phyloP scores from a whole-genome alignment of 352 stramenopile genomes.

The Globisporangium okanoganense region DNA sequence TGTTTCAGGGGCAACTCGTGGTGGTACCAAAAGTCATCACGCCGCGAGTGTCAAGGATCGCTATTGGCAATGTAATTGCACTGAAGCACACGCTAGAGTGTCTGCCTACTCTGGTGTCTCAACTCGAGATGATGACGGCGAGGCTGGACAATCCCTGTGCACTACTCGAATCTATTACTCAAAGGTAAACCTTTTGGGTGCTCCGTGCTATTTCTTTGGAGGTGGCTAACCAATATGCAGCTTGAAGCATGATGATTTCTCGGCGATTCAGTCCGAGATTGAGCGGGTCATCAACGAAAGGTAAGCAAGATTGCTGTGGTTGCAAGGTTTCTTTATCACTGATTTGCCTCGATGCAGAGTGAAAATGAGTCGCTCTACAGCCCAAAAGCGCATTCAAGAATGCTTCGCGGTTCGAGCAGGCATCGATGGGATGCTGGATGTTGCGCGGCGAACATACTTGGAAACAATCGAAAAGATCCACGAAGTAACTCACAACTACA shows the following conservation, averaged over 20 bases:
- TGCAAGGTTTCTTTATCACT: not conserved
- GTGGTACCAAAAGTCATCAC: constrained; percentile 77
- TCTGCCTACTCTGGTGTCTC: constrained; percentile 48
- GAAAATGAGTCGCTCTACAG: constrained; percentile 57
- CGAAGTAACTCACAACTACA: constrained; percentile 68
- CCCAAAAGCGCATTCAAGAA: constrained; percentile 83
- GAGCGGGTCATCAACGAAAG: constrained; percentile 73
- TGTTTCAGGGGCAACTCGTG: constrained; percentile 61
- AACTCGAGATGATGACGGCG: constrained; percentile 33
- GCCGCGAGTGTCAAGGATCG: constrained; percentile 55
- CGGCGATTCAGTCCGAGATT: constrained; percentile 52
- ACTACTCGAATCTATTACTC: constrained; percentile 62
- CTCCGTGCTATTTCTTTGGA: not conserved
- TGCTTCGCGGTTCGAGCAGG: constrained; percentile 77
- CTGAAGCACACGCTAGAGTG: constrained; percentile 81
- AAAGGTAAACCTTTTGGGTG: constrained; percentile 30
- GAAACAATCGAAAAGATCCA: constrained; percentile 85
- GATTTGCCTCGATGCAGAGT: constrained; percentile 28
- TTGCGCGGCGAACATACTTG: constrained; percentile 74
- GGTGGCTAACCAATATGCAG: constrained; percentile 18
- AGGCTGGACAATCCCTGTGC: constrained; percentile 30
- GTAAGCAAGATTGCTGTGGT: constrained; percentile 17
- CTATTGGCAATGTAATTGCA: constrained; percentile 76
- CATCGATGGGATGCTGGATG: constrained; percentile 85
- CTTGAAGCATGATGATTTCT: constrained; percentile 52